Evolutionary conservation across 2,329 filamentous ascomycete species (phyloP).

Genomic region (Aspergillus eucalypticola): DNA sequence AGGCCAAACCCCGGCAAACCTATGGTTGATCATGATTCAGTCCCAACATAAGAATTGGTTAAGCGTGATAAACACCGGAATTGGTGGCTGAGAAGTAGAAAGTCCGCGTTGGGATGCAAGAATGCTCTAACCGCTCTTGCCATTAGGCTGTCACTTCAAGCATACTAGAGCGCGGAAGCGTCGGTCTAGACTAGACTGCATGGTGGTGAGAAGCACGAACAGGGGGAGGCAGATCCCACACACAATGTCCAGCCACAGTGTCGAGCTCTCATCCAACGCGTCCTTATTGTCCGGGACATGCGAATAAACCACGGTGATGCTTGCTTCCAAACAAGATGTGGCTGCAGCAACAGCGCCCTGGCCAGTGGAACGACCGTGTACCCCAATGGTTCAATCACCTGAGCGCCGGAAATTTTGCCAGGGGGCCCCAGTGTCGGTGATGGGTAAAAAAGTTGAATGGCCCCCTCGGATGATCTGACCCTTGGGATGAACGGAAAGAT

Average conservation of each 20-base stretch:
- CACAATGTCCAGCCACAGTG: constrained; percentile 5
- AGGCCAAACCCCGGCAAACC: neutral
- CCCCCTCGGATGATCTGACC: constrained; percentile 13
- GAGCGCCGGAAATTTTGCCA: constrained; percentile 21
- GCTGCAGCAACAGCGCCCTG: constrained; percentile 27
- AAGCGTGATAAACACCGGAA: neutral
- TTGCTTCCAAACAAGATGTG: constrained; percentile 28
- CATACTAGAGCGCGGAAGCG: neutral
- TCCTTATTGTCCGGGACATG: constrained; percentile 16
- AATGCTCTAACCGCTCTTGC: neutral
- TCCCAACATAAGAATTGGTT: neutral
- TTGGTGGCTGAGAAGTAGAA: neutral
- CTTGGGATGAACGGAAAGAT: constrained; percentile 11
- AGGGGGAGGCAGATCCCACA: neutral
- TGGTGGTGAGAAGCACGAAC: neutral
- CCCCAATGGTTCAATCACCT: constrained; percentile 19
- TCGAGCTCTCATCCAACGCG: constrained; percentile 9
- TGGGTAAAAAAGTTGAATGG: constrained; percentile 12
- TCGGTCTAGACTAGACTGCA: neutral
- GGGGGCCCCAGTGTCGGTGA: constrained; percentile 5
- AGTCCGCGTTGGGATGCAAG: neutral
- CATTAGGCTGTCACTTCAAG: neutral
- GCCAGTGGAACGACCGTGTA: constrained; percentile 18
- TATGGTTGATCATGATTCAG: neutral
- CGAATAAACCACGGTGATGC: neutral